These are phyloP conservation scores for Cercospora brassicicola DNA, from an alignment of 2,329 filamentous ascomycete genomes.

Conservation along the genomic window DNA sequence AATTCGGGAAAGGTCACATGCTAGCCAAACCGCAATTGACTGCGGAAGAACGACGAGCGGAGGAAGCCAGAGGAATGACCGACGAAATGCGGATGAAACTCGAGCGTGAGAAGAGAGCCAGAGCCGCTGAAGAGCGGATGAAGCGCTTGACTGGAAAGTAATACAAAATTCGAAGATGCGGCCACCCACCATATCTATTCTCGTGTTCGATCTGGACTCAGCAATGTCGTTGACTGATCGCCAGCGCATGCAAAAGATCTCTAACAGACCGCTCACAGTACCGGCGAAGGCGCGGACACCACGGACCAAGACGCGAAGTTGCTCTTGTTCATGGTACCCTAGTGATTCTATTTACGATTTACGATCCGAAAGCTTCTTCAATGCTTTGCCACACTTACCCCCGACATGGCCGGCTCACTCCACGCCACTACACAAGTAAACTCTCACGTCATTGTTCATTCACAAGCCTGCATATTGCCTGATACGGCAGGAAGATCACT, in stretches of 20 bases:
- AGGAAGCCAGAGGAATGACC: constrained; percentile 80
- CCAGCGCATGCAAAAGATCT: not conserved
- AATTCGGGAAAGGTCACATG: constrained; percentile 51
- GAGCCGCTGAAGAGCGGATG: constrained; percentile 87
- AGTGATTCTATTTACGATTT: not conserved
- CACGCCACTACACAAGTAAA: not conserved
- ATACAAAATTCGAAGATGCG: not conserved
- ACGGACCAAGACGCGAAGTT: not conserved
- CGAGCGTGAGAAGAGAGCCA: constrained; percentile 83
- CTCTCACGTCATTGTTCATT: not conserved
- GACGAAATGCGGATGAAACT: constrained; percentile 81
- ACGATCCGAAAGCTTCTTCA: not conserved
- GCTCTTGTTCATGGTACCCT: not conserved
- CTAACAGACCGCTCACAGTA: not conserved
- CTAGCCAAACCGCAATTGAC: constrained; percentile 64
- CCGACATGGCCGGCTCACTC: not conserved
- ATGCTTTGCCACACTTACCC: not conserved
- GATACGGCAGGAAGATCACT: not conserved
- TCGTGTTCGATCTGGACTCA: not conserved
- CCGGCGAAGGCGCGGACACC: not conserved
- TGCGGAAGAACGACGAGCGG: constrained; percentile 76
- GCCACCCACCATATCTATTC: not conserved
- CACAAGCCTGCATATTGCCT: not conserved
- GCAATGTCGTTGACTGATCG: not conserved
- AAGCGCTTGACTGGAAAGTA: constrained; percentile 58